phyloP scores from a whole-genome alignment of 2,329 filamentous ascomycete genomes.

The Juglanconis oblonga region DNA sequence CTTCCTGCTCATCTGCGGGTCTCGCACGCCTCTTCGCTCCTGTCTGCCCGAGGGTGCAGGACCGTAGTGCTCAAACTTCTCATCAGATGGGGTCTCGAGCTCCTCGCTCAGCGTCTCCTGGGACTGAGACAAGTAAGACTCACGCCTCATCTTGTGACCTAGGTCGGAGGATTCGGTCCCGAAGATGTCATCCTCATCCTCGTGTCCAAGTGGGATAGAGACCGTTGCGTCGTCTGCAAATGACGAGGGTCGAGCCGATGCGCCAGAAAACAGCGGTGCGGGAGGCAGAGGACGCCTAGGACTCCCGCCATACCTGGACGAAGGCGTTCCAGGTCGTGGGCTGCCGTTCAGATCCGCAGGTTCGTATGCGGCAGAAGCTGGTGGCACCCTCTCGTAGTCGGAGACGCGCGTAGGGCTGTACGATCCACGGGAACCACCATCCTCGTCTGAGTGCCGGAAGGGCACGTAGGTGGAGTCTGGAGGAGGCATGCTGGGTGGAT shows the following conservation, averaged over 20 bases:
- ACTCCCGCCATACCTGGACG: slow-evolving; percentile 83
- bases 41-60: slow-evolving; percentile 85
- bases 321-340: slow-evolving; percentile 85
- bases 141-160: slow-evolving; percentile 51
- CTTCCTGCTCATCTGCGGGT: slow-evolving; percentile 85
- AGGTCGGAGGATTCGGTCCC: slow-evolving; percentile 52
- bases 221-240: slow-evolving; percentile 69
- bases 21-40: slow-evolving; percentile 79
- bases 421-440: slow-evolving; percentile 49
- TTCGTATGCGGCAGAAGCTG: slow-evolving; percentile 73
- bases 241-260: slow-evolving; percentile 44
- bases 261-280: slow-evolving; percentile 73
- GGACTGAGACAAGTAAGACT: slow-evolving; percentile 55
- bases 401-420: slow-evolving; percentile 16
- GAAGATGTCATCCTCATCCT: slow-evolving; percentile 70
- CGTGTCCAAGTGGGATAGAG: slow-evolving; percentile 64
- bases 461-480: slow-evolving; percentile 62
- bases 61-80: slow-evolving; percentile 78
- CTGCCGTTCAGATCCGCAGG: slow-evolving; percentile 85
- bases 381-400: slow-evolving; percentile 61
- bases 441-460: slow-evolving; percentile 46
- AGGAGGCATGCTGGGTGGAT: slow-evolving; percentile 59
- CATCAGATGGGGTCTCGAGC: slow-evolving; percentile 27
- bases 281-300: slow-evolving; percentile 84
- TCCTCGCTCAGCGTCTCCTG: slow-evolving; percentile 54